These are phyloP conservation scores for Sinapis alba DNA, from an alignment of 441 rosid genomes.

Conservation along the genomic window DNA sequence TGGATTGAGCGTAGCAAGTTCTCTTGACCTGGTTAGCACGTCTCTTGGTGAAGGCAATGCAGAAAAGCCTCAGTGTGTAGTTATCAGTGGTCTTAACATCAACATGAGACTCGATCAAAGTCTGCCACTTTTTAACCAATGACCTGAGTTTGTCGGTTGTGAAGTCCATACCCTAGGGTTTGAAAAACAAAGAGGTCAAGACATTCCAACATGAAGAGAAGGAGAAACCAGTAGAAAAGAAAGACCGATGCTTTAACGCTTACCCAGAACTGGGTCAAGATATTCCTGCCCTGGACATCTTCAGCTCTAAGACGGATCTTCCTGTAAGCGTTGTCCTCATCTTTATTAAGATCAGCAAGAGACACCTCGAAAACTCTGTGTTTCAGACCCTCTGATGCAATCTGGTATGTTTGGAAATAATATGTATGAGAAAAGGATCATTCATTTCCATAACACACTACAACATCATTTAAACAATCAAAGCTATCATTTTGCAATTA, in stretches of 20 bases:
- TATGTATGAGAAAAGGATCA: too few relatives aligned
- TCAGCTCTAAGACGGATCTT: conserved; percentile 79
- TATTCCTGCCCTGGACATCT: conserved; percentile 79
- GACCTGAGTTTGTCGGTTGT: conserved; percentile 83
- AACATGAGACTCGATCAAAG: conserved; percentile 70
- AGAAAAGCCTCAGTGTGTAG: conserved; percentile 69
- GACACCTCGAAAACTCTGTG: conserved; percentile 80
- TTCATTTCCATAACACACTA: background rate
- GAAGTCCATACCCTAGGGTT: conserved; percentile 81
- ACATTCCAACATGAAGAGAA: too few relatives aligned
- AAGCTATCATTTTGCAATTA: background rate
- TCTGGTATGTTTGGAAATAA: conserved; percentile 51
- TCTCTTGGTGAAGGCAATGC: conserved; percentile 79
- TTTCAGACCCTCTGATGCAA: conserved; percentile 81
- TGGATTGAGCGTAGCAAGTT: conserved; percentile 77
- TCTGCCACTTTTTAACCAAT: conserved; percentile 77
- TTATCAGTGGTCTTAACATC: conserved; percentile 81
- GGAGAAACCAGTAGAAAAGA: too few relatives aligned
- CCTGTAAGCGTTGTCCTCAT: conserved; percentile 73
- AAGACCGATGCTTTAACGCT: too few relatives aligned
- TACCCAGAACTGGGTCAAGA: conserved; percentile 33
- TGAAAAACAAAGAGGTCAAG: too few relatives aligned
- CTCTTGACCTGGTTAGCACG: conserved; percentile 78
- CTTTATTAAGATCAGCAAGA: conserved; percentile 60
- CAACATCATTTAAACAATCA: background rate